Conservation (phyloP, 2,329 filamentous ascomycete species). For the Venturia pyrina region DNA sequence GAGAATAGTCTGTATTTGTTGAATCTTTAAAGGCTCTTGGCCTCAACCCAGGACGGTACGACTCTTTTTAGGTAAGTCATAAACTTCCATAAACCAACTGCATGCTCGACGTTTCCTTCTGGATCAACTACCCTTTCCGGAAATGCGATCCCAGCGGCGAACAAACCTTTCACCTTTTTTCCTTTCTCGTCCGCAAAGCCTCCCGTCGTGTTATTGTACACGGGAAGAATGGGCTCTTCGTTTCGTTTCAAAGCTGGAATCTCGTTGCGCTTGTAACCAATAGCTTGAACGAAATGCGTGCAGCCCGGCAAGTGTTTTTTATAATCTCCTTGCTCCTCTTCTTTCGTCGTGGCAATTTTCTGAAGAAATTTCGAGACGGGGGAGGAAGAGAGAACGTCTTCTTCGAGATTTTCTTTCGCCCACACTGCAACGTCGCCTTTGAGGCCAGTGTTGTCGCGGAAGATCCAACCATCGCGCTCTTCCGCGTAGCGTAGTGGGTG, state of each 20-base stretch:
- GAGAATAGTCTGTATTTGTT: too few species aligned
- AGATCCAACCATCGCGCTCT: conserved; percentile 53
- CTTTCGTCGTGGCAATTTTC: conserved; percentile 28
- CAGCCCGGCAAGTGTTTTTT: conserved; percentile 38
- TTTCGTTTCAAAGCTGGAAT: neutral
- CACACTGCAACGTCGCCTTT: conserved; percentile 52
- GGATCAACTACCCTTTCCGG: conserved; percentile 52
- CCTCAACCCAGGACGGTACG: conserved; percentile 37
- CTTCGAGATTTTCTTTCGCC: conserved; percentile 49
- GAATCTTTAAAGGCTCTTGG: too few species aligned
- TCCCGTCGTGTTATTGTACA: neutral
- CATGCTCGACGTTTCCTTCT: conserved; percentile 49
- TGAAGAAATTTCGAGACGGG: conserved; percentile 37
- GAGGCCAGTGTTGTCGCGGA: conserved; percentile 55
- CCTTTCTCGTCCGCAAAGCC: neutral
- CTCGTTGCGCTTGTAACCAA: conserved; percentile 37
- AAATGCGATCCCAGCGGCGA: conserved; percentile 54
- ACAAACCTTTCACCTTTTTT: conserved; percentile 38
- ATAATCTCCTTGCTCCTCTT: conserved; percentile 36
- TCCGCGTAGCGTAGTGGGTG: conserved; percentile 51
- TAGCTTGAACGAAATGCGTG: conserved; percentile 46
- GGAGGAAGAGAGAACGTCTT: conserved; percentile 34
- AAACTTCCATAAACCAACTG: conserved; percentile 56
- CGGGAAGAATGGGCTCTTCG: neutral
- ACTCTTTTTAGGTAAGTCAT: conserved; percentile 52